A percentile compares a stretch with the other conserved stretches of the same genome.
phyloP scores from a whole-genome alignment of 257 asterid genomes.

The Primulina huaijiensis region DNA sequence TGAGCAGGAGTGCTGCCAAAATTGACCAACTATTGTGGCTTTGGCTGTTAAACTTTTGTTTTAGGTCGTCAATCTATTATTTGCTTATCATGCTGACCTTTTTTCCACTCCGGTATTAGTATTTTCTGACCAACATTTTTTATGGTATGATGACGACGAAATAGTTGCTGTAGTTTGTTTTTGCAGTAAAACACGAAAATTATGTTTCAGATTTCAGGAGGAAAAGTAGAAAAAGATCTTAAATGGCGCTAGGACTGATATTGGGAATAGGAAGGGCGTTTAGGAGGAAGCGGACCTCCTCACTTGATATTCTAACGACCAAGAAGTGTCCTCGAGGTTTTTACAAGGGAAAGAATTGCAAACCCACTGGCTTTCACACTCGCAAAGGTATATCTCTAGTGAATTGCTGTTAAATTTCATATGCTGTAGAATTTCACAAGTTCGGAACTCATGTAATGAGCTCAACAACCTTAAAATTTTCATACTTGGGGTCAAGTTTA shows the following conservation, averaged over 20 bases:
- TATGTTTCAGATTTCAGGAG: not conserved
- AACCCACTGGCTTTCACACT: constrained; percentile 91
- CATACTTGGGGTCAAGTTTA: not conserved
- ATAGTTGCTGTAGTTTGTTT: not conserved
- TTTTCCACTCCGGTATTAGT: too few species aligned
- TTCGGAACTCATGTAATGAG: not conserved
- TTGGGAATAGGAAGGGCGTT: constrained; percentile 65
- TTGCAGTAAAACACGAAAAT: not conserved
- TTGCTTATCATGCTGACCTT: not conserved
- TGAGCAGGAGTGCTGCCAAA: not conserved
- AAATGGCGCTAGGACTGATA: constrained; percentile 71
- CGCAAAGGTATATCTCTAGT: constrained; percentile 57
- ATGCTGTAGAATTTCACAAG: not conserved
- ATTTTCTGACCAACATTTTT: not conserved
- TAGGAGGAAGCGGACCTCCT: constrained; percentile 72
- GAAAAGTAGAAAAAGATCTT: not conserved
- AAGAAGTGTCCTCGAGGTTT: constrained; percentile 58
- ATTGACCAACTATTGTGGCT: too few species aligned
- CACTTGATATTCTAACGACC: constrained; percentile 75
- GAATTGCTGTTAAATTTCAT: not conserved
- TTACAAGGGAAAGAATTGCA: constrained; percentile 91
- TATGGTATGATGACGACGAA: not conserved
- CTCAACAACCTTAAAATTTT: too few species aligned
- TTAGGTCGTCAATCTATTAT: not conserved
- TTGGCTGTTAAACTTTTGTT: not conserved